Evolutionary conservation across 495 filamentous ascomycete genomes (phyloP).

Genomic region (Hypoxylon perforatum): DNA sequence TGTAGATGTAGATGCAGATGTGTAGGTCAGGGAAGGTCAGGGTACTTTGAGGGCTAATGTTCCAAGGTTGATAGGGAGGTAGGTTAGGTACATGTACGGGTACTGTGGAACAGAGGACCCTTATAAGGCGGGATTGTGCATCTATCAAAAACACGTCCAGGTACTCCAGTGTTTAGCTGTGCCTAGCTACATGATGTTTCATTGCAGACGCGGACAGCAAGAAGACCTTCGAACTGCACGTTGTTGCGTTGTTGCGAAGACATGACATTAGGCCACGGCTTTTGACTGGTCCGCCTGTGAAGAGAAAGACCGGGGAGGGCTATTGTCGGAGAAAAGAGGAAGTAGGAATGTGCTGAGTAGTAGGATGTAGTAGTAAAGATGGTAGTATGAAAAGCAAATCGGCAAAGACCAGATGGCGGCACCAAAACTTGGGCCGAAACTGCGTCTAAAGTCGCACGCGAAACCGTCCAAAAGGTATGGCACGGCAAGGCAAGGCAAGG

Average conservation of each 20-base stretch:
- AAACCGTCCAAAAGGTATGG: slow-evolving; percentile 21
- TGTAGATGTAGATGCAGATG: too few species aligned
- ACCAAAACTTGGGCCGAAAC: slow-evolving; percentile 40
- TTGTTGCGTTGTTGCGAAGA: slow-evolving; percentile 22
- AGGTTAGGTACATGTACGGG: too few species aligned
- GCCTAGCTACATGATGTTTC: slow-evolving; percentile 25
- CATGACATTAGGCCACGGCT: slow-evolving; percentile 37
- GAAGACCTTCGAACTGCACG: slow-evolving; percentile 27
- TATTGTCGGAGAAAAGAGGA: slow-evolving; percentile 36
- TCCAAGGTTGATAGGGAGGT: too few species aligned
- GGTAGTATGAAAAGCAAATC: slow-evolving; percentile 1
- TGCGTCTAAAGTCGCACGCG: slow-evolving; percentile 25
- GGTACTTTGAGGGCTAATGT: too few species aligned
- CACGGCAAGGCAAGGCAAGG: too few species aligned
- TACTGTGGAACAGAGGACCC: too few species aligned
- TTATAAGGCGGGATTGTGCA: too few species aligned
- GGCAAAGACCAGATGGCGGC: slow-evolving; percentile 33
- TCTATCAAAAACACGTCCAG: neutral
- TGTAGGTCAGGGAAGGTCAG: too few species aligned
- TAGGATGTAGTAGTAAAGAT: slow-evolving; percentile 2
- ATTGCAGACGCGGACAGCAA: slow-evolving; percentile 28
- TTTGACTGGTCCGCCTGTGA: slow-evolving; percentile 32
- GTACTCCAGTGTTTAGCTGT: slow-evolving; percentile 6
- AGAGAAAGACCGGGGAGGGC: slow-evolving; percentile 33
- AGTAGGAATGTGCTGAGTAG: neutral